Evolutionary conservation across 2,329 filamentous ascomycete genomes (phyloP), one percentile per base, ranked within the genome.

Genomic region (Colletotrichum kahawae): DNA sequence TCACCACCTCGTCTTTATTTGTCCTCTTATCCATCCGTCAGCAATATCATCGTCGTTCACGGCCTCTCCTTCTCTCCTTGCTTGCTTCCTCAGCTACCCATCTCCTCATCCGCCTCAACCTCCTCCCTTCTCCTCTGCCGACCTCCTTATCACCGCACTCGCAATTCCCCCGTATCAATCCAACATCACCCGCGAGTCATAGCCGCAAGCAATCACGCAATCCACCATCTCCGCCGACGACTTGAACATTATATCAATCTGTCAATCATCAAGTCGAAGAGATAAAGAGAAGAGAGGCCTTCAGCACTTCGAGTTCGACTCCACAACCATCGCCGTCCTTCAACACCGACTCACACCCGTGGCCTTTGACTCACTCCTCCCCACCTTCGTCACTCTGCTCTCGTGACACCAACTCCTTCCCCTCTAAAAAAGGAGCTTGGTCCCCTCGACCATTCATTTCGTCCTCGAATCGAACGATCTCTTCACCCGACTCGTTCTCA

Each of bases 11-110:
- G 56, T 43, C 57, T 54, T 70, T 59, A 21, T 34, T 66, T 12
- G 36, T 33, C 16, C 54, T 33, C 63, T 67, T 63, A 72, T 64
- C 51, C 24, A 43, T 57, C 75, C 70, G 57, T 29, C 31, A 21
- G 18, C 57, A 33, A 57, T 60, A 67, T 65, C 66, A 63, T 76
- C 59, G 51, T 76, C 62, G 65, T 70, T 66, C 66, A 70, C 69
- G 75, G 67, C 67, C 75, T 77, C 76, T 74, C 74, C 66, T 76
- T 38, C 67, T 76, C 72, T 72, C 68, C 60, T 76, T 77, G 75
- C 73, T 77, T 76, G 67, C 72, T 67, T 36, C n/a, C 66, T 57
- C 54, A 63, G 16, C 57, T 73, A 56, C 77, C 77, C 33, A 74
- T 72, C 69, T 77, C 76, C 59, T 67, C 71, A 29, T 72, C 77